Percentiles rank a stretch among this genome's conserved stretches.
These are phyloP conservation scores for Coemansia pectinata DNA, from an alignment of 192 early-diverging fungal species.

Conservation along the genomic window DNA sequence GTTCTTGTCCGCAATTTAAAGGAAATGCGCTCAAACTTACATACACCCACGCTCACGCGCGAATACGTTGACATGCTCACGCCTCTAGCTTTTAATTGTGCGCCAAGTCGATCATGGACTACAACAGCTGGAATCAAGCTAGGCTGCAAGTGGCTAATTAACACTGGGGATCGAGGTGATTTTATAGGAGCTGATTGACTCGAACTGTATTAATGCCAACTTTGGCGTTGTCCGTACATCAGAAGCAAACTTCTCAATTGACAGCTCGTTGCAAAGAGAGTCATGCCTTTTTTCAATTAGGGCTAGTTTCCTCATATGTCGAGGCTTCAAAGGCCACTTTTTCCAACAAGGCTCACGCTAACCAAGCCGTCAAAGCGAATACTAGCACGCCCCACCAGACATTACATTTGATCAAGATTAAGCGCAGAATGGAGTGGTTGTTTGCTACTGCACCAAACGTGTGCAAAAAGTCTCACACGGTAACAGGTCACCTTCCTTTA, in stretches of 20 bases:
- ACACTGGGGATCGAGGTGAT: neutral
- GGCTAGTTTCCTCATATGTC: neutral
- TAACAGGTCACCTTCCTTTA: neutral
- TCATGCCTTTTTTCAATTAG: neutral
- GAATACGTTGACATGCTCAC: neutral
- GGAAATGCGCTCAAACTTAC: neutral
- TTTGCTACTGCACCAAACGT: neutral
- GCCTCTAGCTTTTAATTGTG: neutral
- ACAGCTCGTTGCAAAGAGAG: neutral
- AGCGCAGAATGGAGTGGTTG: neutral
- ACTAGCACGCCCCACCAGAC: neutral
- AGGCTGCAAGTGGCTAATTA: neutral
- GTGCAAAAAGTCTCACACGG: slow-evolving; percentile 1
- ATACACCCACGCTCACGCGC: slow-evolving; percentile 2
- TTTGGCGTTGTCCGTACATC: neutral
- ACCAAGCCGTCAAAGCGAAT: neutral
- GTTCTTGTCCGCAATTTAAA: neutral
- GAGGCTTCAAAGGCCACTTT: neutral
- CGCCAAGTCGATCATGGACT: neutral
- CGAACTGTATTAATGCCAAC: neutral
- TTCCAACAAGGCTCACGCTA: neutral
- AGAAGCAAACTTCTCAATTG: neutral
- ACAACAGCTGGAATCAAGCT: neutral
- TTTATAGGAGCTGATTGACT: neutral
- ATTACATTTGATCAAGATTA: neutral